Conservation (phyloP, 306 rosid genomes). For the Cucumis hystrix region DNA sequence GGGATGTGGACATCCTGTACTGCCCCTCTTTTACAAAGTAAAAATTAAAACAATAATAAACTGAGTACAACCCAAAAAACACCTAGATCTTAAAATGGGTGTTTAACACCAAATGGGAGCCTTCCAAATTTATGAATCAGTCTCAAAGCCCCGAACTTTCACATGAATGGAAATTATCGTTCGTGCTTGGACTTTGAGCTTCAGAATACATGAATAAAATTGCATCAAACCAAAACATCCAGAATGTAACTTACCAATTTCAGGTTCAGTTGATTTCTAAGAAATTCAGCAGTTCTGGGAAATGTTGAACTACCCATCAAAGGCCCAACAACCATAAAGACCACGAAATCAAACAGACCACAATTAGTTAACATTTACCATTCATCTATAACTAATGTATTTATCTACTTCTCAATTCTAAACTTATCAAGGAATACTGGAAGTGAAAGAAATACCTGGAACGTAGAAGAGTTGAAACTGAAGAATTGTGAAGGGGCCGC, state of each 20-base stretch:
- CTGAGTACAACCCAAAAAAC: no score
- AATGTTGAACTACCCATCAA: neutral
- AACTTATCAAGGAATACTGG: no score
- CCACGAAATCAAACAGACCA: no score
- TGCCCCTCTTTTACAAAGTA: no score
- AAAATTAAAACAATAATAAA: no score
- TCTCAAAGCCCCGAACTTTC: neutral
- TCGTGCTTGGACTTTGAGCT: neutral
- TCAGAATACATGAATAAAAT: neutral
- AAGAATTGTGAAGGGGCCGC: conserved; percentile 23
- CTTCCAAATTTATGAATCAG: neutral
- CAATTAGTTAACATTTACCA: no score
- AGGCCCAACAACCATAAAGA: neutral
- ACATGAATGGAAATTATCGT: neutral
- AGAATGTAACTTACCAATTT: neutral
- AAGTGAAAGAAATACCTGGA: no score
- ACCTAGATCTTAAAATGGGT: no score
- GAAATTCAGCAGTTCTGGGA: neutral
- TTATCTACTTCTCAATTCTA: neutral
- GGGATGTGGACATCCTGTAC: neutral
- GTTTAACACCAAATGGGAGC: neutral
- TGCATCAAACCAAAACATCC: neutral
- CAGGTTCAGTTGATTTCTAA: neutral
- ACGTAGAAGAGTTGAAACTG: neutral
- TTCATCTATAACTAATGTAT: neutral